Evolutionary conservation across 352 stramenopile genomes (phyloP).

Genomic region (Globisporangium iwayamae): DNA sequence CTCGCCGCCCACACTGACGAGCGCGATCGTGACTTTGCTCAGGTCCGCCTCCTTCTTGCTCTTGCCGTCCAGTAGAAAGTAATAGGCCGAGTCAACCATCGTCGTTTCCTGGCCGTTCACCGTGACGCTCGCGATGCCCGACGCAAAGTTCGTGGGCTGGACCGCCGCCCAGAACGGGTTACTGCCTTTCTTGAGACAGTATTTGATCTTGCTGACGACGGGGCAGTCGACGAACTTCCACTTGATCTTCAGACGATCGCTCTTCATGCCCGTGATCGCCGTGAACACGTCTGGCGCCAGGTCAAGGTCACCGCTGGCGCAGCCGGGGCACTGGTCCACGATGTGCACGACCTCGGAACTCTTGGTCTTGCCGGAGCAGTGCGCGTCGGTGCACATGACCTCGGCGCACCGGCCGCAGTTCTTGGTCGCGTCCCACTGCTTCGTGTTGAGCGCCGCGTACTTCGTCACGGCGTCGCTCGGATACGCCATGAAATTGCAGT

Average conservation of each 20-base stretch:
- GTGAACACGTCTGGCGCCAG: slow-evolving; percentile 43
- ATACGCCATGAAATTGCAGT: slow-evolving; percentile 73
- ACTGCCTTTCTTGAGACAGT: slow-evolving; percentile 55
- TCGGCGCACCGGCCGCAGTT: slow-evolving; percentile 47
- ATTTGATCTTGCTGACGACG: slow-evolving; percentile 29
- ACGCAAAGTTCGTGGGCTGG: slow-evolving; percentile 54
- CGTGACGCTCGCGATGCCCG: slow-evolving; percentile 44
- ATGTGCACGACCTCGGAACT: slow-evolving; percentile 57
- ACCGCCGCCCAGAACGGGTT: slow-evolving; percentile 61
- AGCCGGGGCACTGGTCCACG: slow-evolving; percentile 63
- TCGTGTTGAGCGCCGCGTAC: slow-evolving; percentile 64
- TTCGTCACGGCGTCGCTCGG: slow-evolving; percentile 35
- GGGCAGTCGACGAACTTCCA: slow-evolving; percentile 49
- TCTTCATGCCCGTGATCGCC: slow-evolving; percentile 31
- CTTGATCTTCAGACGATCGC: slow-evolving; percentile 37
- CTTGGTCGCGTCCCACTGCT: slow-evolving; percentile 46
- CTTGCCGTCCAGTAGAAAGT: slow-evolving; percentile 53
- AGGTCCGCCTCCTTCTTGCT: slow-evolving; percentile 38
- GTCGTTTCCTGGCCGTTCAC: slow-evolving; percentile 52
- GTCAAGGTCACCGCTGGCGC: slow-evolving; percentile 46
- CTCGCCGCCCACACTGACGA: slow-evolving; percentile 50
- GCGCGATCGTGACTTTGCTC: slow-evolving; percentile 33
- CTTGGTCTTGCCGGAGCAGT: slow-evolving; percentile 25
- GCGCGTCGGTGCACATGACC: slow-evolving; percentile 47
- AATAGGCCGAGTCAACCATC: slow-evolving; percentile 65